phyloP scores from a whole-genome alignment of 768 basidiomycete species.

The Auricularia sp. region DNA sequence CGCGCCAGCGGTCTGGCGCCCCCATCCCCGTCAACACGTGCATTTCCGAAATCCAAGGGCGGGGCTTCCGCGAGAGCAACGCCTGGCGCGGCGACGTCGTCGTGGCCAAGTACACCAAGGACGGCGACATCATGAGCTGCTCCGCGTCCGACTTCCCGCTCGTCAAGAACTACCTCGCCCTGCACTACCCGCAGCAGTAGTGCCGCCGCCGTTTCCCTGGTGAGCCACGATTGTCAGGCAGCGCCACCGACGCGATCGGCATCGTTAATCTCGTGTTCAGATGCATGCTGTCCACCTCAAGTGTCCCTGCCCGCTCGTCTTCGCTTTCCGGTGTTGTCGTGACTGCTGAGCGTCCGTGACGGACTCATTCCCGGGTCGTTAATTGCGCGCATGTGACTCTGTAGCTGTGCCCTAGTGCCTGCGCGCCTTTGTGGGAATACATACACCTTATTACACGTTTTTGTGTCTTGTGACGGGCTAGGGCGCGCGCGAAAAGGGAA shows the following conservation, averaged over 20 bases:
- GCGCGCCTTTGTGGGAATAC: too few relatives aligned
- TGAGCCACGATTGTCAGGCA: too few relatives aligned
- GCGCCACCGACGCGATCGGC: too few relatives aligned
- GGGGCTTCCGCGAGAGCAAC: conserved; percentile 43
- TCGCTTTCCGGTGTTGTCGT: background rate
- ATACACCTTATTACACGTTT: too few relatives aligned
- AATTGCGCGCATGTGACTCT: background rate
- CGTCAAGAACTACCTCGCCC: conserved; percentile 58
- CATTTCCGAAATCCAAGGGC: conserved; percentile 64
- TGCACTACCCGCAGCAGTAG: background rate
- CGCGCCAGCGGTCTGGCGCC: conserved; percentile 67
- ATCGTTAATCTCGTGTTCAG: background rate
- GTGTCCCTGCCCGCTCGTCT: background rate
- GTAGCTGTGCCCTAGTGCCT: too few relatives aligned
- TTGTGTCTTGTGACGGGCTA: too few relatives aligned
- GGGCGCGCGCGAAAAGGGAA: too few relatives aligned
- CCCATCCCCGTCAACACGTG: conserved; percentile 72
- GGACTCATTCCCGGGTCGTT: background rate
- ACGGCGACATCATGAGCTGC: conserved; percentile 50
- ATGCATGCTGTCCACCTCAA: background rate
- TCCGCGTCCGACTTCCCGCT: conserved; percentile 82
- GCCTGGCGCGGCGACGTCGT: conserved; percentile 79
- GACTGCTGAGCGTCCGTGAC: background rate
- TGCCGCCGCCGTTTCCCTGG: background rate
- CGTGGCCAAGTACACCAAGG: conserved; percentile 56